Evolutionary conservation across 179 eudicot genomes (phyloP), one percentile per base, ranked within the genome.

Genomic region (Monotropa hypopitys): DNA sequence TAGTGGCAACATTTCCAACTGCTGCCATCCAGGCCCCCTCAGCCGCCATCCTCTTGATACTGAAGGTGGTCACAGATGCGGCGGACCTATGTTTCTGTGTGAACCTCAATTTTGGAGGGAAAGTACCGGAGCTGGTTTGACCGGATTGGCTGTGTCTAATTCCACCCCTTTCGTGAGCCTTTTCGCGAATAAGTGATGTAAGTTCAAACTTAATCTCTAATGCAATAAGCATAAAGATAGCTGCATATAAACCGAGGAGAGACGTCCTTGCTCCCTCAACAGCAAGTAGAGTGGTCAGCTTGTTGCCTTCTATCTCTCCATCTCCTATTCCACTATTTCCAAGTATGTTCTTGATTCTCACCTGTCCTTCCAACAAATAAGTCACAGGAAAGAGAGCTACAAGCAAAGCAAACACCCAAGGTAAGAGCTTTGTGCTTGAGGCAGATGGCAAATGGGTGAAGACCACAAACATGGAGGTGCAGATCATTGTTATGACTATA

Each of bases 1-100:
- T 83, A 9, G 98, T 91, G 54, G 98, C 98, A 72, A 96, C 99
- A 78, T 96, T 96, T 38, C 99, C 99, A 68, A 96, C 98, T 53
- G 98, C 96, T n/a, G 99, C 96, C 99, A 96, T 96, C 99, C 99
- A 96, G 15, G 97, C 94, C 51, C 99, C 97, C 81, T 96, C 99
- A 10, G 91, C 92, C 76, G 94, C 91, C 89, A 96, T 91, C 76
- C 89, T 86, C 84, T 87, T 91, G 67, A 96, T 90, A 28, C 96
- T 91, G 73, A 96, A 96, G 70, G 87, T 66, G 30, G 97, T 88
- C 76, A 84, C 89, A 61, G 85, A 84, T 12, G 97, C 89, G 50
- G 87, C 88, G n/a, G n/a, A n/a, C 79, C 96, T 87, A 50, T 92
- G 96, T 75, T 93, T 98, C 86, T 93, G 97, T 89, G 90, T 87